phyloP scores from a whole-genome alignment of 1,139 yeast genomes.

The Lodderomyces margitis region DNA sequence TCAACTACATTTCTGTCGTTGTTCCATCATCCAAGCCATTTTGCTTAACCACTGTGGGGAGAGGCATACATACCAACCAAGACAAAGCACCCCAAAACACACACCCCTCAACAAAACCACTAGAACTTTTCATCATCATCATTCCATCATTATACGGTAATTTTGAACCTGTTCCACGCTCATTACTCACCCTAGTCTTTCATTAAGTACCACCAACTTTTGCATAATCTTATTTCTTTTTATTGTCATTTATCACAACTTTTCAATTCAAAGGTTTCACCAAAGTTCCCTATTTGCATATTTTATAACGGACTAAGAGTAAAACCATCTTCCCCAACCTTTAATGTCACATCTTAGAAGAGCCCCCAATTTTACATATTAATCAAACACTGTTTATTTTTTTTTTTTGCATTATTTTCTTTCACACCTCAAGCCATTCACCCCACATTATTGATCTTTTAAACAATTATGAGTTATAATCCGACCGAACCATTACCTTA shows the following conservation, averaged over 20 bases:
- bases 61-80: no score
- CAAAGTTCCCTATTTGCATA: not conserved
- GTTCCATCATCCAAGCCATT: no score
- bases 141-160: no score
- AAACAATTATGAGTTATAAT: conserved; percentile 15
- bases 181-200: conserved; percentile 33
- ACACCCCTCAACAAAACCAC: not conserved
- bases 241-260: not conserved
- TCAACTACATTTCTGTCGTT: no score
- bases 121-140: conserved; percentile 1
- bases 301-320: no score
- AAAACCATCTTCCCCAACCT: no score
- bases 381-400: no score
- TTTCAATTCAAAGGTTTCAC: conserved; percentile 3
- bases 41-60: no score
- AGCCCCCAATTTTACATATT: no score
- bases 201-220: conserved; percentile 14
- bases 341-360: not conserved
- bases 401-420: no score
- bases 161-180: no score
- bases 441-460: no score
- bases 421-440: not conserved
- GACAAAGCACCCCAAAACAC: not conserved
- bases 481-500: conserved; percentile 28
- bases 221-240: conserved; percentile 7